A percentile compares a stretch with the other conserved stretches of the same genome.
These are phyloP conservation scores for Fusarium sp. DNA, from an alignment of 2,329 filamentous ascomycete genomes.

Conservation along the genomic window DNA sequence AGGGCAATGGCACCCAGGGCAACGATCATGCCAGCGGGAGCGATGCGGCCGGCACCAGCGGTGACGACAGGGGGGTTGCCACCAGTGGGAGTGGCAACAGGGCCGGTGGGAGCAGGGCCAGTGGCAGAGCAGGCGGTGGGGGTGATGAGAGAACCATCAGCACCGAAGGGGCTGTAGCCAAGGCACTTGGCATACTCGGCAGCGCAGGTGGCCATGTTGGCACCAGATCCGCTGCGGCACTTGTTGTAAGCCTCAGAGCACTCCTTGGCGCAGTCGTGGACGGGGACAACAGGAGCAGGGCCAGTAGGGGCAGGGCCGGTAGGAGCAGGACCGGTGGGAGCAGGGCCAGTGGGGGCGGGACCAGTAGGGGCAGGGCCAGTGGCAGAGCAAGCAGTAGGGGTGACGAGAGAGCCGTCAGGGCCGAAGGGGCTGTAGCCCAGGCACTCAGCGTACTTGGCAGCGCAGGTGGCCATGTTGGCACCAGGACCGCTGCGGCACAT, in stretches of 20 bases:
- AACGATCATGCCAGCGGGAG: constrained; percentile 38
- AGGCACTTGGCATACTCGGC: constrained; percentile 36
- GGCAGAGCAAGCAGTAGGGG: constrained; percentile 51
- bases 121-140: constrained; percentile 60
- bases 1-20: constrained; percentile 43
- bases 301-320: constrained; percentile 51
- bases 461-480: constrained; percentile 38
- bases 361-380: constrained; percentile 52
- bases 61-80: constrained; percentile 16
- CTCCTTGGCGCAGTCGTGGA: constrained; percentile 32
- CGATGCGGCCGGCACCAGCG: constrained; percentile 35
- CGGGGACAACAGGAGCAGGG: constrained; percentile 8
- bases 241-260: constrained; percentile 18
- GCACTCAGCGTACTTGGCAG: constrained; percentile 34
- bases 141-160: constrained; percentile 18
- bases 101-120: neutral
- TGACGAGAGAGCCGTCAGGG: constrained; percentile 16
- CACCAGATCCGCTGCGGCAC: constrained; percentile 21
- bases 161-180: constrained; percentile 38
- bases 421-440: constrained; percentile 39
- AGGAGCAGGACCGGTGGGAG: constrained; percentile 56
- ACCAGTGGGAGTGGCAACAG: constrained; percentile 2
- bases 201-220: constrained; percentile 39
- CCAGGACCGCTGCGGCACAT: constrained; percentile 20
- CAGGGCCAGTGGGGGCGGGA: constrained; percentile 69